These are phyloP conservation scores for Bipolaris zeicola DNA, from an alignment of 2,329 filamentous ascomycete species.

Conservation along the genomic window DNA sequence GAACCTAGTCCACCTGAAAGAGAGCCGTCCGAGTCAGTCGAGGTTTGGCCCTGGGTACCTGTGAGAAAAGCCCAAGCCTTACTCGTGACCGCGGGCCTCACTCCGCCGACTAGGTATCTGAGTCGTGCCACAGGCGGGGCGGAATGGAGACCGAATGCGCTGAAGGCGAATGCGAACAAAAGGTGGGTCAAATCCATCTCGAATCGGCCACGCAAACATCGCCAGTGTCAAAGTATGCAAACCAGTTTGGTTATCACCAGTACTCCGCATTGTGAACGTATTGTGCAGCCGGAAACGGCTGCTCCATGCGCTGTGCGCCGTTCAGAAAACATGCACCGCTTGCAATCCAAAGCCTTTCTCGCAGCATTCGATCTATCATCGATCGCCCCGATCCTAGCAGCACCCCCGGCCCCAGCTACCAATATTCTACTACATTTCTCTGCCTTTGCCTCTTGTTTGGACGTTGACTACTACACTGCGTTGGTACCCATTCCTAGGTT, in stretches of 20 bases:
- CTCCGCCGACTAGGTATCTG: constrained; percentile 4
- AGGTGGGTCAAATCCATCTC: not conserved
- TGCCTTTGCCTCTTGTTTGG: constrained; percentile 10
- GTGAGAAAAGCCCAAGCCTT: not conserved
- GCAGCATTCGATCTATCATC: not conserved
- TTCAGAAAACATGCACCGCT: not conserved
- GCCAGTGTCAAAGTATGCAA: not conserved
- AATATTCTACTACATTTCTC: not conserved
- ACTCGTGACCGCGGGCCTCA: not conserved
- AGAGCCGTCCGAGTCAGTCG: constrained; percentile 13
- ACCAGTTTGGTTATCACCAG: not conserved
- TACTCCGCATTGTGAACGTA: not conserved
- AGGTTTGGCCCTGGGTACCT: not conserved
- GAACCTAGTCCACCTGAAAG: constrained; percentile 5
- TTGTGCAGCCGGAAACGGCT: not conserved
- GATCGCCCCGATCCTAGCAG: constrained; percentile 8
- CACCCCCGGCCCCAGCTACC: constrained; percentile 4
- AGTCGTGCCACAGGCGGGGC: constrained; percentile 6
- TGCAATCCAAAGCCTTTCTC: not conserved
- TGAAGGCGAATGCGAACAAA: constrained; percentile 13
- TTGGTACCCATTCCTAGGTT: constrained; percentile 17
- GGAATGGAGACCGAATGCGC: constrained; percentile 7
- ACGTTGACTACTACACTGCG: constrained; percentile 24
- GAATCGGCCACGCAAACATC: not conserved
- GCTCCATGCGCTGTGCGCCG: not conserved